Conservation (phyloP, 2,329 filamentous ascomycete genomes). For the Leptographium procerum region DNA sequence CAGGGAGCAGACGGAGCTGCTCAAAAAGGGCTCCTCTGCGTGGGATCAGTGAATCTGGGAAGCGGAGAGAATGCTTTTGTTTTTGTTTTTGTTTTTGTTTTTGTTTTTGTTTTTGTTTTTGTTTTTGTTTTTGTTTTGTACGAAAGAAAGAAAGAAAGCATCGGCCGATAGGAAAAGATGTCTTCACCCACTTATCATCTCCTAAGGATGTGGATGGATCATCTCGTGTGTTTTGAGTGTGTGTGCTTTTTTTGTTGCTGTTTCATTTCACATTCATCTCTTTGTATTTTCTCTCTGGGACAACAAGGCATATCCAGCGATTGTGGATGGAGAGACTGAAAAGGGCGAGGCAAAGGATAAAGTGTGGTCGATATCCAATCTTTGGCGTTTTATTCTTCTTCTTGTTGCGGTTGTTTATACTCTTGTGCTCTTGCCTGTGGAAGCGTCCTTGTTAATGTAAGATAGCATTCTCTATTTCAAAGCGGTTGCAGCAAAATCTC, state of each 20-base stretch:
- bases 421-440: not conserved
- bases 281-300: too few relatives aligned
- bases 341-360: not conserved
- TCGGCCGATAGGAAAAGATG: too few relatives aligned
- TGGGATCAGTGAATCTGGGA: not conserved
- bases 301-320: not conserved
- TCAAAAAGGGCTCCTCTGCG: slow-evolving; percentile 15
- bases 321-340: not conserved
- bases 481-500: not conserved
- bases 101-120: not conserved
- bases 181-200: too few relatives aligned
- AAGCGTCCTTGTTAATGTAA: not conserved
- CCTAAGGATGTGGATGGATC: too few relatives aligned
- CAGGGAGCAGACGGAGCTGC: slow-evolving; percentile 29
- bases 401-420: too few relatives aligned
- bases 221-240: too few relatives aligned
- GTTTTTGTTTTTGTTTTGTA: too few relatives aligned
- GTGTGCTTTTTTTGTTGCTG: too few relatives aligned
- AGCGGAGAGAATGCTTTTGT: not conserved
- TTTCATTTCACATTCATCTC: too few relatives aligned
- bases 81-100: too few relatives aligned
- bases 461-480: not conserved
- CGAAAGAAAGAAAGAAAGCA: too few relatives aligned
- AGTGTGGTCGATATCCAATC: not conserved
- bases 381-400: not conserved